Evolutionary conservation across 1,284 basidiomycete genomes (phyloP), one percentile per base, ranked within the genome.

Genomic region (Papiliotrema terrestris): DNA sequence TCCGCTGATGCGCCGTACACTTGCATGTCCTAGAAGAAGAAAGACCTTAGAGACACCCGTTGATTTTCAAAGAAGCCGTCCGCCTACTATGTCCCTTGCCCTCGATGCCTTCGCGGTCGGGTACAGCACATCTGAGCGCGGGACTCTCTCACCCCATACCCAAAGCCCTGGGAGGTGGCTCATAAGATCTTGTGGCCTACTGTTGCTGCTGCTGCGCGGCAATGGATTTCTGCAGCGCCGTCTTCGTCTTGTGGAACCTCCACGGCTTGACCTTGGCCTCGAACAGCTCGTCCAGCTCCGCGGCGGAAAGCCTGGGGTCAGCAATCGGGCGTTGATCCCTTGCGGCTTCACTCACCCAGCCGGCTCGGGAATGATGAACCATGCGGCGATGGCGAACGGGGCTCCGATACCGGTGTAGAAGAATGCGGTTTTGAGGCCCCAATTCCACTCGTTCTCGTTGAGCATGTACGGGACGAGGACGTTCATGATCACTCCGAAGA

Each of bases 301-400:
- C 63, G 11, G 59, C 45, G 22, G 57, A 52, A 17, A 54, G 54
- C 4, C 60, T 59, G 9, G 6, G 3, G 8, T 43, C 39, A 45
- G 51, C n/a, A 6, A 32, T 32, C n/a, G n/a, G n/a, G n/a, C n/a
- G n/a, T n/a, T n/a, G n/a, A n/a, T n/a, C n/a, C n/a, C n/a, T n/a
- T n/a, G 38, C 22, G n/a, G 44, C 43, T 29, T 45, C 15, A 43
- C 32, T 56, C 41, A 60, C 58, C 61, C 58, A n/a, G 47, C 52
- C 36, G 58, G 47, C 50, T 63, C 62, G 13, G 62, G 62, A 29
- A 63, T 61, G 49, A 63, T 59, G 54, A 63, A 61, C 59, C 59
- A 63, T 3, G 57, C 37, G 6, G 44, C 59, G 23, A 59, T 45
- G 22, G 55, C 59, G 19, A 51, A 45, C 9, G 62, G 59, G 1